These are phyloP conservation scores for Penicillium diatomitis DNA, from an alignment of 495 filamentous ascomycete genomes.

Conservation along the genomic window DNA sequence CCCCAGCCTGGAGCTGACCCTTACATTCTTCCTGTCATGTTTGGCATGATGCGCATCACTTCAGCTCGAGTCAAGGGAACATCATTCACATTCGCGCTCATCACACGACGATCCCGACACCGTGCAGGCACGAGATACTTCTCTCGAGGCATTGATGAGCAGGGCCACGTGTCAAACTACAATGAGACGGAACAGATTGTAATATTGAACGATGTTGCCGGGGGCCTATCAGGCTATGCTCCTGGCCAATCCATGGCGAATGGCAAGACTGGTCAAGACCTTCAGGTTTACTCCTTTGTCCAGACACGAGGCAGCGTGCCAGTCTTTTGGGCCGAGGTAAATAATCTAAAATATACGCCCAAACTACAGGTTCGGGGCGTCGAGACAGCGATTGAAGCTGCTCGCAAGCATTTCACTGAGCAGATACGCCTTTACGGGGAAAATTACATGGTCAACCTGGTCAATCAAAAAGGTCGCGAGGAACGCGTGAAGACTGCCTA, in stretches of 20 bases:
- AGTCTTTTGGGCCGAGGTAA: constrained; percentile 91
- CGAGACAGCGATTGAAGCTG: constrained; percentile 71
- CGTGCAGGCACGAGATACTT: constrained; percentile 89
- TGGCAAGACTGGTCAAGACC: constrained; percentile 61
- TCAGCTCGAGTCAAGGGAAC: constrained; percentile 73
- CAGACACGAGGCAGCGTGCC: constrained; percentile 94
- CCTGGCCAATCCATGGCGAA: constrained; percentile 67
- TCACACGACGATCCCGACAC: constrained; percentile 78
- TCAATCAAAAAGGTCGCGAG: constrained; percentile 91
- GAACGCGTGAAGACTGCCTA: constrained; percentile 81
- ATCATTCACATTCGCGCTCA: constrained; percentile 74
- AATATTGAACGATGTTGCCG: constrained; percentile 69
- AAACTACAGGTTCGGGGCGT: constrained; percentile 78
- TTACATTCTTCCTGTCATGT: constrained; percentile 91
- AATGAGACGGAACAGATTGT: constrained; percentile 95
- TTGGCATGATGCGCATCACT: constrained; percentile 82
- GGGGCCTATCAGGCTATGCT: constrained; percentile 70
- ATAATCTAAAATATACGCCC: constrained; percentile 80
- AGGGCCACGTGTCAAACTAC: constrained; percentile 93
- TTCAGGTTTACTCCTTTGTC: constrained; percentile 85
- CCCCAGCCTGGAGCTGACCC: constrained; percentile 75
- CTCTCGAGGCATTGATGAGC: constrained; percentile 82
- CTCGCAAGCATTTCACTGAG: constrained; percentile 79
- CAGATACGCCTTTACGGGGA: constrained; percentile 90
- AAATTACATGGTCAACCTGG: constrained; percentile 91